A percentile compares a stretch with the other conserved stretches of the same genome.
Conservation (phyloP, 768 basidiomycete genomes). For the Mycena floridula region DNA sequence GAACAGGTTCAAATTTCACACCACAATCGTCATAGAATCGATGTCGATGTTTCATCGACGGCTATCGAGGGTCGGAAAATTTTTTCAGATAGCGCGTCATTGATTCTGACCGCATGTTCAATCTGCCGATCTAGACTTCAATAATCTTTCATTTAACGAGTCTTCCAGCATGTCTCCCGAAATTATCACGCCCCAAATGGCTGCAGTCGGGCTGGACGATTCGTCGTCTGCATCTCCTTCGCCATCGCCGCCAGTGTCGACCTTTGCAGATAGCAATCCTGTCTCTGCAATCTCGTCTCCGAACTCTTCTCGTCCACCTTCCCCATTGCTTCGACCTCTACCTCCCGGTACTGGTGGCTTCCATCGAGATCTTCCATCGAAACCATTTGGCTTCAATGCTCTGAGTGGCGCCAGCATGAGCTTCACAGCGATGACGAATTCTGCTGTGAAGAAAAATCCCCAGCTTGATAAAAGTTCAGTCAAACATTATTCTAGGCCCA, state of each 20-base stretch:
- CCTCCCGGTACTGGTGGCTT: slow-evolving; percentile 3
- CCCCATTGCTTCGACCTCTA: slow-evolving; percentile 4
- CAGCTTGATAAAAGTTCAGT: slow-evolving; percentile 1
- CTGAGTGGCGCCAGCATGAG: slow-evolving; percentile 8
- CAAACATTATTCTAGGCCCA: not conserved
- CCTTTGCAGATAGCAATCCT: slow-evolving; percentile 2
- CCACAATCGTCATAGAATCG: too few relatives aligned
- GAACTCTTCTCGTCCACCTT: slow-evolving; percentile 8
- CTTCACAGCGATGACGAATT: slow-evolving; percentile 7
- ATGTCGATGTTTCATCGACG: too few relatives aligned
- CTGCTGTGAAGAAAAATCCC: too few relatives aligned
- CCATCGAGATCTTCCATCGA: slow-evolving; percentile 4
- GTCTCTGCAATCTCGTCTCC: slow-evolving; percentile 6
- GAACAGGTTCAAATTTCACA: too few relatives aligned
- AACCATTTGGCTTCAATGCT: too few relatives aligned
- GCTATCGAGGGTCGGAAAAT: too few relatives aligned
- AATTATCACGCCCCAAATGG: not conserved
- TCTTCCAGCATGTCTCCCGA: not conserved
- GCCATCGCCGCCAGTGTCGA: too few relatives aligned
- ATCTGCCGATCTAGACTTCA: not conserved
- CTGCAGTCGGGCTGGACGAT: slow-evolving; percentile 1
- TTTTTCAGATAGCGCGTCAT: too few relatives aligned
- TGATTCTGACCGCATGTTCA: not conserved
- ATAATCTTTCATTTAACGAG: not conserved
- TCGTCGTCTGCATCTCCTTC: slow-evolving; percentile 3